phyloP scores from a whole-genome alignment of 2,329 filamentous ascomycete genomes.

The Sporothrix inflata region DNA sequence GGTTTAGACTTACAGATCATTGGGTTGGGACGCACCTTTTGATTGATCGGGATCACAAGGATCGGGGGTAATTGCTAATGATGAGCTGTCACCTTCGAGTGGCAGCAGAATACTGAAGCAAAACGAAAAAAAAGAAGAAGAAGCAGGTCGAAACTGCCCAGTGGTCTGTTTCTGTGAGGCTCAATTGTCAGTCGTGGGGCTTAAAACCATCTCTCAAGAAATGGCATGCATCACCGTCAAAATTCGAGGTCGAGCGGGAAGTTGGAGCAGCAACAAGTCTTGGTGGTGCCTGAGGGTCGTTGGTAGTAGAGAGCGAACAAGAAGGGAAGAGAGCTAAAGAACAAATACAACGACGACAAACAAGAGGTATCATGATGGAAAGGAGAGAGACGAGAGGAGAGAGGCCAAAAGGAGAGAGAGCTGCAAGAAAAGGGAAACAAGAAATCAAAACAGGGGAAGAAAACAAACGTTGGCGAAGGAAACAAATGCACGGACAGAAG shows the following conservation, averaged over 20 bases:
- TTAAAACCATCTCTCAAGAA: background rate
- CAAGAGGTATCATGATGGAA: no score
- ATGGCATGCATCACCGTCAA: background rate
- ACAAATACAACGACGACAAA: no score
- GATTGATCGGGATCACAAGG: background rate
- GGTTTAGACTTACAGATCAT: background rate
- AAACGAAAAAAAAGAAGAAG: background rate
- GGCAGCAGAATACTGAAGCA: constrained; percentile 5
- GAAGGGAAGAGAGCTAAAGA: no score
- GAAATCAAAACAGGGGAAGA: no score
- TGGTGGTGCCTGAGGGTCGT: no score
- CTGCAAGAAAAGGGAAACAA: no score
- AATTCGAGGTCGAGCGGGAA: background rate
- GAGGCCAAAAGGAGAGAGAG: no score
- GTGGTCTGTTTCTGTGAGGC: background rate
- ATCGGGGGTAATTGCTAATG: background rate
- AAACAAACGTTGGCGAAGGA: no score
- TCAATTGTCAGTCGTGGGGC: background rate
- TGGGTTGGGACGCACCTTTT: background rate
- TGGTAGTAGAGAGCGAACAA: no score
- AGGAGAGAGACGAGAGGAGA: no score
- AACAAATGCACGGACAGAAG: no score
- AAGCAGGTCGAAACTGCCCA: background rate
- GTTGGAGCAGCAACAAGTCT: background rate
- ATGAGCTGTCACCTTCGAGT: background rate